A percentile compares a stretch with the other conserved stretches of the same genome.
Conservation (phyloP, 768 basidiomycete genomes). For the Lactifluus echinatus region DNA sequence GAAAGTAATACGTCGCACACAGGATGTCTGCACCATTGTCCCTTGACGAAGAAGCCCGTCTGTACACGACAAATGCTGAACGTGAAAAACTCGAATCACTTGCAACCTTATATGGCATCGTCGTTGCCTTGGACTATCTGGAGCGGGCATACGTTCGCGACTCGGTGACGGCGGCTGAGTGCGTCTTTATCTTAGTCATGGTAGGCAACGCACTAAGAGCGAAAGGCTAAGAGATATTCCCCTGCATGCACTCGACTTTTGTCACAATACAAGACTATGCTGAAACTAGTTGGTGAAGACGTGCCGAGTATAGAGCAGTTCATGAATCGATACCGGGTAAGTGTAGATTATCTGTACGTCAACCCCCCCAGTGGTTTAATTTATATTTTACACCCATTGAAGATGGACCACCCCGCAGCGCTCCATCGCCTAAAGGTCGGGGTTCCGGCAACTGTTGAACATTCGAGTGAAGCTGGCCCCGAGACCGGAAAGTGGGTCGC, state of each 20-base stretch:
- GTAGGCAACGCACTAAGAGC: constrained; percentile 27
- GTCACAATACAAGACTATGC: constrained; percentile 95
- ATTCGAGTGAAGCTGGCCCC: constrained; percentile 84
- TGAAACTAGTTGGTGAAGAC: constrained; percentile 88
- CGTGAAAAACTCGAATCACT: constrained; percentile 82
- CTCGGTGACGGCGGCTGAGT: constrained; percentile 86
- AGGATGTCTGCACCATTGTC: constrained; percentile 40
- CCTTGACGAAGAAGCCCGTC: constrained; percentile 86
- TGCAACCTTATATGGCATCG: constrained; percentile 85
- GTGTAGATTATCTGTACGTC: neutral
- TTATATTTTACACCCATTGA: neutral
- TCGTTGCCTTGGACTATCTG: constrained; percentile 87
- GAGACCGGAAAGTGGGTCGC: constrained; percentile 97
- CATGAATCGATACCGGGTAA: constrained; percentile 71
- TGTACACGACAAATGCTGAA: constrained; percentile 82
- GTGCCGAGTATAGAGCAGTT: constrained; percentile 83
- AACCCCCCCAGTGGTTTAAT: neutral
- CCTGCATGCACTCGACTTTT: constrained; percentile 92
- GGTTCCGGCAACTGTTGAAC: constrained; percentile 94
- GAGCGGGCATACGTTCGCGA: constrained; percentile 95
- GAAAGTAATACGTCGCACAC: too few relatives aligned
- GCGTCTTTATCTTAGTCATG: constrained; percentile 30
- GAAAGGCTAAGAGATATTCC: constrained; percentile 66
- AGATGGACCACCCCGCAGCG: constrained; percentile 94
- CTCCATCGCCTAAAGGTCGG: constrained; percentile 84